These are phyloP conservation scores for Fraxinus greggii DNA, from an alignment of 305 asterid genomes.

Conservation along the genomic window DNA sequence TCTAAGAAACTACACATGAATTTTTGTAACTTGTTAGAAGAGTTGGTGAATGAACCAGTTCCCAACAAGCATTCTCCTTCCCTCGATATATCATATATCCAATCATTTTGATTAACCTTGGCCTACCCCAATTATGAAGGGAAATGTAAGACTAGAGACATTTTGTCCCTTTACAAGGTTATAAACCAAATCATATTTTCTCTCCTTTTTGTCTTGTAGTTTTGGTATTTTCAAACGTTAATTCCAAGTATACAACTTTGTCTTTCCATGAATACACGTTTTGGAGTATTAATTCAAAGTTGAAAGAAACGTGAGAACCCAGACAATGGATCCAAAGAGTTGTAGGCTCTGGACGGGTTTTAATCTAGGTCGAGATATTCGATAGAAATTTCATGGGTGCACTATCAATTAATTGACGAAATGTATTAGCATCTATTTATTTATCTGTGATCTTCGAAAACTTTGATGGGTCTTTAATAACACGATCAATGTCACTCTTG, in stretches of 20 bases:
- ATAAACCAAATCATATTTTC: not conserved
- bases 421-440: not conserved
- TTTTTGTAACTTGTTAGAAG: not conserved
- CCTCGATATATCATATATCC: not conserved
- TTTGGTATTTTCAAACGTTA: constrained; percentile 11
- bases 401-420: not conserved
- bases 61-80: not conserved
- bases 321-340: not conserved
- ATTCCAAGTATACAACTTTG: not conserved
- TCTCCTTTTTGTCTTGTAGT: not conserved
- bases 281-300: not conserved
- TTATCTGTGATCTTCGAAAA: not conserved
- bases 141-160: not conserved
- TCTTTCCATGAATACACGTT: not conserved
- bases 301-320: not conserved
- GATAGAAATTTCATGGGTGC: not conserved
- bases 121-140: not conserved
- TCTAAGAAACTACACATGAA: not conserved
- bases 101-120: not conserved
- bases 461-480: not conserved
- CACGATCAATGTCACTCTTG: not conserved
- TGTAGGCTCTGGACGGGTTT: constrained; percentile 10
- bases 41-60: not conserved
- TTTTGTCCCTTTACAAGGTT: not conserved
- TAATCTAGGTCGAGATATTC: not conserved